Percentiles rank a stretch among this genome's conserved stretches.
Conservation (phyloP, 148 eudicot genomes). For the Diospyros kaki region DNA sequence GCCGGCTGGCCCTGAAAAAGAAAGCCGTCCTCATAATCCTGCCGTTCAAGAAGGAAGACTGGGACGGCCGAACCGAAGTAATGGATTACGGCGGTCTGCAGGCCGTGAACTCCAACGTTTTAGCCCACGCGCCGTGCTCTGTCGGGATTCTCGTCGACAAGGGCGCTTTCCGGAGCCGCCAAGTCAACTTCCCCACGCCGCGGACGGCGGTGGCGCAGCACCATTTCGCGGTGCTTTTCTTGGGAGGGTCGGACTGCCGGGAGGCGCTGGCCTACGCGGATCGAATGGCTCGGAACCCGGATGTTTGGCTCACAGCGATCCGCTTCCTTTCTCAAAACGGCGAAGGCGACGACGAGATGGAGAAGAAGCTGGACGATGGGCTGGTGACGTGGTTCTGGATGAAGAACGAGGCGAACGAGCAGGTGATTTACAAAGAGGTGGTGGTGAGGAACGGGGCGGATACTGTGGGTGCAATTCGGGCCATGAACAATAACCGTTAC, state of each 20-base stretch:
- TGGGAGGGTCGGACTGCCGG: conserved; percentile 79
- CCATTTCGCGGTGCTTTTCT: conserved; percentile 58
- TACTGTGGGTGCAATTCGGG: conserved; percentile 54
- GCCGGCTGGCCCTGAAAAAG: conserved; percentile 59
- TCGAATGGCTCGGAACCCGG: conserved; percentile 42
- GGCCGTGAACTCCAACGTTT: conserved; percentile 38
- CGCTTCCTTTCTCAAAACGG: conserved; percentile 49
- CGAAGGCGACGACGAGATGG: conserved; percentile 47
- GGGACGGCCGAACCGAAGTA: conserved; percentile 12
- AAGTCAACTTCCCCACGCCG: not conserved
- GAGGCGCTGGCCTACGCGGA: conserved; percentile 75
- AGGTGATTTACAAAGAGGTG: conserved; percentile 64
- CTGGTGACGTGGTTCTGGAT: conserved; percentile 89
- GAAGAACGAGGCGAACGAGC: conserved; percentile 62
- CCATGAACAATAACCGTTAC: conserved; percentile 27
- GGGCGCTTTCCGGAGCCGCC: conserved; percentile 15
- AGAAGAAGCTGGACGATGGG: conserved; percentile 82
- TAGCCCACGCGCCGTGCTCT: conserved; percentile 78
- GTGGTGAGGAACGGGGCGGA: conserved; percentile 65
- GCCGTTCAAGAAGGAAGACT: conserved; percentile 43
- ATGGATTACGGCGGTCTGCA: conserved; percentile 20
- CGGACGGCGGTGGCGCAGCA: not conserved
- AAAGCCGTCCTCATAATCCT: conserved; percentile 57
- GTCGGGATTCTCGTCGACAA: conserved; percentile 64
- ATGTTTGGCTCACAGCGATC: conserved; percentile 42